Evolutionary conservation across 805 yeast genomes (phyloP), one percentile per base, ranked within the genome.

Genomic region (Myxozyma mucilagina): DNA sequence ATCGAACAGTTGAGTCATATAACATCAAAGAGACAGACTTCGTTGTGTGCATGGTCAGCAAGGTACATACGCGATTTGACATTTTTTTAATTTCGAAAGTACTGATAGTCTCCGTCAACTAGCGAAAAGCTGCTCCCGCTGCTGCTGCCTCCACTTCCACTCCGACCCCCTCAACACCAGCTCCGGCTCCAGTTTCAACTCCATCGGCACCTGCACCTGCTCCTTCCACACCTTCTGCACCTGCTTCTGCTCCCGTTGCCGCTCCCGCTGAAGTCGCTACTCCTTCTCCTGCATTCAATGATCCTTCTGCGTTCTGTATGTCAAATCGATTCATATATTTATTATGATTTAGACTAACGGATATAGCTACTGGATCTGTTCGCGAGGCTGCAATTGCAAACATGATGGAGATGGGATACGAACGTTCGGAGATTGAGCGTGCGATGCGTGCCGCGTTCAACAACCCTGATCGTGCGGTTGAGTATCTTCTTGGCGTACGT

Each of bases 381-480:
- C 83, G 97, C 68, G 90, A 89, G 69, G 83, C 86, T 10, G 89
- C 96, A 38, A 83, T 93, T 60, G 81, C 80, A 61, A 87, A 87
- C 72, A 91, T 94, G 74, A 83, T 91, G 85, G 97, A 90, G 68
- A 91, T 94, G 97, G 99, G 99, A 8, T 94, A 91, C 72, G 90
- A 87, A 54, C 85, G 96, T 69, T 82, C 84, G 16, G 89, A 90
- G 72, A 97, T 90, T 31, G 96, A 90, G 75, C 83, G 85, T 49
- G 99, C 99, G 0, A 78, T 94, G 73, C 85, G 96, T 69, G 96
- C 97, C 14, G 98, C 99, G 1, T 94, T 85, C 78, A 93, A 93
- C 77, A 92, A 94, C 75, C 98, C 99, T 20, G 98, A 93, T 73
- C 85, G 99, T 70, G 99, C 99, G 0, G 98, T 94, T 13, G 99